phyloP scores from a whole-genome alignment of 1,284 basidiomycete species.

The Ceraceosorus guamensis region DNA sequence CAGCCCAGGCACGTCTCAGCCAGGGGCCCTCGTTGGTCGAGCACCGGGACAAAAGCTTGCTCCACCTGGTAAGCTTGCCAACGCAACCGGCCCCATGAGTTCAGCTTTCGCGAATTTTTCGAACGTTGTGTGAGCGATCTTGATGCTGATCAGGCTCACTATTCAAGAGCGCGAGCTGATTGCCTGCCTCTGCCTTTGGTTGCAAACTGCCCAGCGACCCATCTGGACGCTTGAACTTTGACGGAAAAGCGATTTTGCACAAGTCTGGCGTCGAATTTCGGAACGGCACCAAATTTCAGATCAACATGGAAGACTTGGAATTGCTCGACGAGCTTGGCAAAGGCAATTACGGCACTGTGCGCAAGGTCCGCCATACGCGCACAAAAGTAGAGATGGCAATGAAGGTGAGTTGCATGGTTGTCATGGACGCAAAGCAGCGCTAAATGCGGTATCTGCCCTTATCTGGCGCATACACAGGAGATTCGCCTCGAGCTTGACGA shows the following conservation, averaged over 20 bases:
- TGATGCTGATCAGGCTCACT: background rate
- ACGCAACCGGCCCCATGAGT: conserved; percentile 51
- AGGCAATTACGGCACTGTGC: conserved; percentile 95
- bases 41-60: conserved; percentile 48
- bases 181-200: background rate
- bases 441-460: background rate
- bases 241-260: conserved; percentile 84
- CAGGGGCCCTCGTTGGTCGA: conserved; percentile 6
- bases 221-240: conserved; percentile 85
- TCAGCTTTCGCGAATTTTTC: conserved; percentile 87
- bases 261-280: conserved; percentile 89
- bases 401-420: conserved; percentile 63
- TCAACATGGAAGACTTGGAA: conserved; percentile 91
- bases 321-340: conserved; percentile 79
- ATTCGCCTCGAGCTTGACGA: conserved; percentile 95
- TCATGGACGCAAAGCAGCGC: background rate
- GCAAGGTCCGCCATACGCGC: conserved; percentile 85
- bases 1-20: conserved; percentile 4
- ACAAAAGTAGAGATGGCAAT: conserved; percentile 96
- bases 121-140: conserved; percentile 66
- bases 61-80: conserved; percentile 49
- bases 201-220: conserved; percentile 59
- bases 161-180: background rate
- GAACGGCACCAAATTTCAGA: conserved; percentile 82
- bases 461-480: conserved; percentile 59